phyloP scores from a whole-genome alignment of 176 grass and related monocot genomes.

The Secale cereale region DNA sequence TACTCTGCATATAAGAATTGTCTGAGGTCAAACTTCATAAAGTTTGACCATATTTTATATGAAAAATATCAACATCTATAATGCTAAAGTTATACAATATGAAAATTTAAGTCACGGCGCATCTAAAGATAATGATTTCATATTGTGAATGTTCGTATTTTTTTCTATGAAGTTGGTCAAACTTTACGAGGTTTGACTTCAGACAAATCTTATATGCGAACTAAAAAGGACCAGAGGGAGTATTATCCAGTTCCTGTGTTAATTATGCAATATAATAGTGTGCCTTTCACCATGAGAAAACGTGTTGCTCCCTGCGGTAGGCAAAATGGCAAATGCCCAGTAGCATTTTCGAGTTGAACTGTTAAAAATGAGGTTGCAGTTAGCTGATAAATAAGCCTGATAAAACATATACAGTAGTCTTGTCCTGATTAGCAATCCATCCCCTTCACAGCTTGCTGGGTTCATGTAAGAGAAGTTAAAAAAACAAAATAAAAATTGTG shows the following conservation, averaged over 20 bases:
- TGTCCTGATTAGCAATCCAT: background rate
- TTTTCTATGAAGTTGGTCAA: too few species aligned
- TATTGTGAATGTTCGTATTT: too few species aligned
- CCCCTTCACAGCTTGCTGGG: background rate
- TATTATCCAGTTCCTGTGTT: background rate
- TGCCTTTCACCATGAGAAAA: background rate
- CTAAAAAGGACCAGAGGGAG: too few species aligned
- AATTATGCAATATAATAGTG: background rate
- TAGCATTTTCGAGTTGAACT: background rate
- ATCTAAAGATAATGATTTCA: too few species aligned
- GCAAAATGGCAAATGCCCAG: background rate
- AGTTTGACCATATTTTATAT: too few species aligned
- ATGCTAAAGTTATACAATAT: too few species aligned
- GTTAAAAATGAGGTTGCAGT: background rate
- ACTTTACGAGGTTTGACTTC: too few species aligned
- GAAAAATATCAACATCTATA: too few species aligned
- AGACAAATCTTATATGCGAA: too few species aligned
- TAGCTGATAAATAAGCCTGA: conserved; percentile 5
- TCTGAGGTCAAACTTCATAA: too few species aligned
- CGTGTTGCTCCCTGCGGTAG: background rate
- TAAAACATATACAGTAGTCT: background rate
- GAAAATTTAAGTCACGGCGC: too few species aligned
- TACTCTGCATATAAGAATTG: too few species aligned
- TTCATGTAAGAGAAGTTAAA: background rate
- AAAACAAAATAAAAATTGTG: background rate